Percentiles rank a stretch among this genome's conserved stretches.
phyloP scores from a whole-genome alignment of 495 filamentous ascomycete species.

The Astrocystis sublimbata region DNA sequence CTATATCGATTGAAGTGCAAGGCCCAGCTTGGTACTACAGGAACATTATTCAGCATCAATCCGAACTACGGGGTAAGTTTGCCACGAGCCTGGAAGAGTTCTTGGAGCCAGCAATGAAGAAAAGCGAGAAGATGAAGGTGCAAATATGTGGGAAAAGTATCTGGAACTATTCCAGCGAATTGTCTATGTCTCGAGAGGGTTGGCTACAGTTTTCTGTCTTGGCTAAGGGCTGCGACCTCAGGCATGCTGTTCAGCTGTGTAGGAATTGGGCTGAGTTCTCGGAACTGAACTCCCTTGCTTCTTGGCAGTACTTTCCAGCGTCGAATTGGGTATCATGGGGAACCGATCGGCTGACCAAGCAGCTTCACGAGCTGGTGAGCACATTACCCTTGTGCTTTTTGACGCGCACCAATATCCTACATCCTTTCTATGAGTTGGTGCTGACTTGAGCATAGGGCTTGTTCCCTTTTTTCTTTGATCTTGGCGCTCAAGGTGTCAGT shows the following conservation, averaged over 20 bases:
- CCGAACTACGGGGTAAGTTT: constrained; percentile 15
- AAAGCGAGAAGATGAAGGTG: constrained; percentile 43
- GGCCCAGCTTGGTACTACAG: constrained; percentile 16
- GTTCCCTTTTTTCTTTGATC: constrained; percentile 44
- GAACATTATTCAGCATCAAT: constrained; percentile 18
- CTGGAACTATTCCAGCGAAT: constrained; percentile 57
- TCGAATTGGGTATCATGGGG: constrained; percentile 47
- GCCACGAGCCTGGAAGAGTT: not conserved
- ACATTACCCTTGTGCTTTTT: not conserved
- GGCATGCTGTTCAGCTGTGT: constrained; percentile 51
- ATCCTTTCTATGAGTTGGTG: not conserved
- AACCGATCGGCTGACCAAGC: constrained; percentile 38
- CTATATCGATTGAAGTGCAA: no score
- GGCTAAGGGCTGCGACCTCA: constrained; percentile 50
- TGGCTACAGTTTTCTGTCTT: constrained; percentile 59
- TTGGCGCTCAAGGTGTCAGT: constrained; percentile 33
- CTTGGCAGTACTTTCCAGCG: constrained; percentile 53
- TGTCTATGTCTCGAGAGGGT: constrained; percentile 50
- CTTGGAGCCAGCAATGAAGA: constrained; percentile 14
- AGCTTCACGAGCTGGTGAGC: constrained; percentile 43
- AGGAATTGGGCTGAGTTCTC: constrained; percentile 58
- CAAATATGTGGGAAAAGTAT: constrained; percentile 53
- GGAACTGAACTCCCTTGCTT: constrained; percentile 48
- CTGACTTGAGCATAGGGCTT: constrained; percentile 39
- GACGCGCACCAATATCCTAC: not conserved